A percentile compares a stretch with the other conserved stretches of the same genome.
Evolutionary conservation across 73 alveolate species (phyloP).

Genomic region (Paramecium biaurelia): DNA sequence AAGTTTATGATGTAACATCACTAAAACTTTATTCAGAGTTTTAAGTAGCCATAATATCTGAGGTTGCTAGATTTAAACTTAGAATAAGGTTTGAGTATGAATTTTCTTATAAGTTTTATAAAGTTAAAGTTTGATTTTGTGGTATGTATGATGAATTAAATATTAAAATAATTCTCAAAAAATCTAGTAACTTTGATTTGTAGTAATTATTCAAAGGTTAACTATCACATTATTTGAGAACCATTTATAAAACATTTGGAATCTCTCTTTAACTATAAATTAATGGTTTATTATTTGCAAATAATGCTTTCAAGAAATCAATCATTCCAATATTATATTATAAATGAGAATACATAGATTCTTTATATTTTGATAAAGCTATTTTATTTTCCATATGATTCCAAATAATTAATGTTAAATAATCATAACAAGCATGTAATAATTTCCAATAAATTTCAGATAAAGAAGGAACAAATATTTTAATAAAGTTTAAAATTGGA

Average conservation of each 20-base stretch:
- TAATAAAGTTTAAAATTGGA: background rate
- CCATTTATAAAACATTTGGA: background rate
- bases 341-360: background rate
- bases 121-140: background rate
- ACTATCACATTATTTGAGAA: background rate
- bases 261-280: background rate
- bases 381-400: constrained; percentile 26
- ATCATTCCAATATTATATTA: background rate
- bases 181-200: constrained; percentile 1
- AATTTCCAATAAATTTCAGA: background rate
- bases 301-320: background rate
- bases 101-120: background rate
- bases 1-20: background rate
- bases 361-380: background rate
- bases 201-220: background rate
- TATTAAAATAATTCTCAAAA: background rate
- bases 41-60: background rate
- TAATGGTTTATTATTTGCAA: background rate
- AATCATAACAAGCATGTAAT: constrained; percentile 5
- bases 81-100: background rate
- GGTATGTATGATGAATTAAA: background rate
- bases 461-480: background rate
- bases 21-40: background rate
- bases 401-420: background rate
- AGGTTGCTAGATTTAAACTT: background rate